Evolutionary conservation across 164 flowering plant species (phyloP).

Genomic region (Vitis vinifera): ASM3070453v1 NC_081811.1:9876501-9877000

Average conservation of each 20-base stretch:
- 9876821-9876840: constrained; percentile 91
- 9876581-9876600: constrained; percentile 88
- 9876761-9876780: constrained; percentile 93
- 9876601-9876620: constrained; percentile 90
- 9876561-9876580: constrained; percentile 53
- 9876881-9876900: constrained; percentile 85
- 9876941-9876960: constrained; percentile 79
- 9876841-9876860: constrained; percentile 97
- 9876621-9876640: constrained; percentile 75
- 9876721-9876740: constrained; percentile 39
- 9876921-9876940: constrained; percentile 66
- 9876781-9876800: constrained; percentile 92
- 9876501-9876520: constrained; percentile 65
- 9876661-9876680: constrained; percentile 74
- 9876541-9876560: constrained; percentile 72
- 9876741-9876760: constrained; percentile 74
- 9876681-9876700: constrained; percentile 52
- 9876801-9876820: constrained; percentile 98
- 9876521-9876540: constrained; percentile 69
- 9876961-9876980: constrained; percentile 93
- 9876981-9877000: constrained; percentile 94
- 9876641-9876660: constrained; percentile 76
- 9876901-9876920: constrained; percentile 95
- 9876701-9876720: constrained; percentile 60
- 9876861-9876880: constrained; percentile 89